phyloP scores from a whole-genome alignment of 2,329 filamentous ascomycete genomes.

The Shiraia sp. region DNA sequence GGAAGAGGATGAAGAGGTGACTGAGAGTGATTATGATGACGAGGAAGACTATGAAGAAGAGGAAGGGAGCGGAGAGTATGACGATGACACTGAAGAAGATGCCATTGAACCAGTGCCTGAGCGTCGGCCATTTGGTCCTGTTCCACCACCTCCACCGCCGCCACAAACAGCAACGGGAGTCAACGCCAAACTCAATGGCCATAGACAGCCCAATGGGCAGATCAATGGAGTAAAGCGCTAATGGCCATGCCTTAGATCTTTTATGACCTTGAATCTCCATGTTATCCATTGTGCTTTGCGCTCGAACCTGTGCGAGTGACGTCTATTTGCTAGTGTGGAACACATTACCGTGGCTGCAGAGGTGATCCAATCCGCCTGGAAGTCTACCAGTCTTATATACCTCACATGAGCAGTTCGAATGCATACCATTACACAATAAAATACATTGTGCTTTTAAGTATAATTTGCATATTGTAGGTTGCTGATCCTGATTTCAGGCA shows the following conservation, averaged over 20 bases:
- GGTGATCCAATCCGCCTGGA: too few species aligned
- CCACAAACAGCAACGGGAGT: slow-evolving; percentile 32
- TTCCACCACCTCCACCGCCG: slow-evolving; percentile 43
- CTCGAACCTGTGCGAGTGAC: too few species aligned
- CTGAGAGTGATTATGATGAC: slow-evolving; percentile 48
- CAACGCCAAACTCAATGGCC: slow-evolving; percentile 43
- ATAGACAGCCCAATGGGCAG: slow-evolving; percentile 45
- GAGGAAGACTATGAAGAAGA: slow-evolving; percentile 44
- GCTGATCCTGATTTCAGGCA: slow-evolving; percentile 3
- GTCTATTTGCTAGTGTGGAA: too few species aligned
- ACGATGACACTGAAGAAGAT: slow-evolving; percentile 62
- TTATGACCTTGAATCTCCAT: slow-evolving; percentile 9
- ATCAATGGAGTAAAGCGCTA: slow-evolving; percentile 46
- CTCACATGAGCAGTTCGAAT: too few species aligned
- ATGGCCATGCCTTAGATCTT: slow-evolving; percentile 19
- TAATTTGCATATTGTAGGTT: background rate
- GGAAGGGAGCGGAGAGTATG: slow-evolving; percentile 57
- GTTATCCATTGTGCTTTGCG: slow-evolving; percentile 2
- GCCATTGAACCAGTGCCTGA: slow-evolving; percentile 41
- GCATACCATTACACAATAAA: too few species aligned
- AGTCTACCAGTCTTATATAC: too few species aligned
- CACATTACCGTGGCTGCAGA: too few species aligned
- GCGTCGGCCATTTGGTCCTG: slow-evolving; percentile 42
- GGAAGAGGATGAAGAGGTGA: slow-evolving; percentile 61
- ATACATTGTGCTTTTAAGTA: too few species aligned